Evolutionary conservation across 2,329 filamentous ascomycete species (phyloP), one percentile per base, ranked within the genome.

Genomic region (Diaporthe ampelina): DNA sequence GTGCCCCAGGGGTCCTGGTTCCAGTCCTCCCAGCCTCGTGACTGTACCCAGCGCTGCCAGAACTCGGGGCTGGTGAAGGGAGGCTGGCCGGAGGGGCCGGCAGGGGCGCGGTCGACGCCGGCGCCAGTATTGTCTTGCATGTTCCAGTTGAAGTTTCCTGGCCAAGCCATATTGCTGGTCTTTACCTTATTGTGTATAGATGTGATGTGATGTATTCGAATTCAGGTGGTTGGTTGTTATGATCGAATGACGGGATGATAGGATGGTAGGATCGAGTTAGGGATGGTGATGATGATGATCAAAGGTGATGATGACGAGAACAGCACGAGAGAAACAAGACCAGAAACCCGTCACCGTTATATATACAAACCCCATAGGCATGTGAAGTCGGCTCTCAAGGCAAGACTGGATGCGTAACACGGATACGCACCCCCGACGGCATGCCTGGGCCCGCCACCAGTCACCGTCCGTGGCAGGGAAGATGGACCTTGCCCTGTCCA

Each of bases 101-200:
- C 48, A n/a, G 70, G 72, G 2, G 74, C 74, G 65, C 63, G 74
- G 70, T 75, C 74, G 56, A 75, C 65, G 50, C 74, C 74, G 11
- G 70, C 63, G 37, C 74, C 74, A 35, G n/a, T 32, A 59, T 65
- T 57, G 48, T 67, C 63, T 6, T 67, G 63, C 45, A 67, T 67
- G 63, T 73, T 73, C 70, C 70, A 52, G 48, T 70, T 73, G 57
- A 58, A 73, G 45, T 67, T 63, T 21, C 56, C 45, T 70, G 74
- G 70, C 74, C 74, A 75, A 73, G 74, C 74, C 74, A 75, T 75
- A 19, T 70, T 54, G 63, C 19, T 19, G 69, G 52, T 56, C 35
- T 65, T 65, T 40, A 45, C 40, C 26, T 72, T 74, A 43, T 9
- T 29, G 15, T 65, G 61, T 74, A 19, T 37, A n/a, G 24, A 61